Evolutionary conservation across 495 filamentous ascomycete genomes (phyloP).

Genomic region (Trichocladium uniseriatum): DNA sequence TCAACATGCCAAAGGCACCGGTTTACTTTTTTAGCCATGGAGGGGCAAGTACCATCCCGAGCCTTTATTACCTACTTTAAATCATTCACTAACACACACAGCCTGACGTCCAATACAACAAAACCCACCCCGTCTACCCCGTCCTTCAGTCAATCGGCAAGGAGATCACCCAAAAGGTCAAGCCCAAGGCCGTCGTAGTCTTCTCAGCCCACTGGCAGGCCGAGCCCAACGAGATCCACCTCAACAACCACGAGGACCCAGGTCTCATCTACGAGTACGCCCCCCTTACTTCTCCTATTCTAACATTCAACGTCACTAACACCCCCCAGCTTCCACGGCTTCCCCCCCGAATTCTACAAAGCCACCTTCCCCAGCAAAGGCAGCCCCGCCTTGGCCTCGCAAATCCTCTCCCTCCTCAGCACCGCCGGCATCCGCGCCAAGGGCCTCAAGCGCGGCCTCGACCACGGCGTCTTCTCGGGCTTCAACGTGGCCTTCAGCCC

Average conservation of each 20-base stretch:
- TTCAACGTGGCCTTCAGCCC: conserved; percentile 67
- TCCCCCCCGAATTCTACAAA: conserved; percentile 52
- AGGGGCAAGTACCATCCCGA: conserved; percentile 46
- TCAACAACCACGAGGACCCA: conserved; percentile 61
- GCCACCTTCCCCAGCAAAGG: conserved; percentile 64
- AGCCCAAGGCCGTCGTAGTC: conserved; percentile 73
- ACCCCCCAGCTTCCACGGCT: conserved; percentile 58
- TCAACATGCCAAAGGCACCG: conserved; percentile 38
- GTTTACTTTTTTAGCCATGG: conserved; percentile 77
- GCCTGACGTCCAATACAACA: conserved; percentile 68
- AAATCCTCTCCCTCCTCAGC: conserved; percentile 50
- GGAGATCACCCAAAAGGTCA: conserved; percentile 73
- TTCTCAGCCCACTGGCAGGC: conserved; percentile 85
- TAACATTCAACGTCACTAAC: conserved; percentile 7
- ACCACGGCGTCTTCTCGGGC: conserved; percentile 73
- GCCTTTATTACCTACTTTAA: neutral
- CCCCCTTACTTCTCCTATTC: neutral
- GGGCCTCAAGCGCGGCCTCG: conserved; percentile 58
- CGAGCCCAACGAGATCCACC: conserved; percentile 47
- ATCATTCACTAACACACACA: conserved; percentile 22
- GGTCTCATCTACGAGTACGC: conserved; percentile 76
- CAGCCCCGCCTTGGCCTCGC: conserved; percentile 53
- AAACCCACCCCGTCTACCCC: conserved; percentile 63
- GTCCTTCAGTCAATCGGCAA: conserved; percentile 58
- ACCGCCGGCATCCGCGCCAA: conserved; percentile 54